Conservation (phyloP, 306 rosid species). For the Pyrus bretschneideri region DNA sequence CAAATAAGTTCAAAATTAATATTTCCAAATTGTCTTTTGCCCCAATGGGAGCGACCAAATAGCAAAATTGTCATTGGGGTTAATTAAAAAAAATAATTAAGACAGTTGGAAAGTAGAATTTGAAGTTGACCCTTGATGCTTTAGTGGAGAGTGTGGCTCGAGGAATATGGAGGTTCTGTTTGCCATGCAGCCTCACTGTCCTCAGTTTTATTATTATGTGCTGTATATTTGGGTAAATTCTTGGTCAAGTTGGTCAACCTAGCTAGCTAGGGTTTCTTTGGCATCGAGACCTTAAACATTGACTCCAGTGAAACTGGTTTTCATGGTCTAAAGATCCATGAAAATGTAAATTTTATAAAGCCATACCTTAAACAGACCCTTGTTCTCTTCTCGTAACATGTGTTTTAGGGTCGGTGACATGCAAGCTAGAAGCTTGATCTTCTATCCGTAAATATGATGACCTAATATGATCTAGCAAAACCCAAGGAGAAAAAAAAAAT, state of each 20-base stretch:
- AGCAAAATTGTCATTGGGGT: slow-evolving; percentile 23
- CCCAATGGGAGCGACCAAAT: slow-evolving; percentile 27
- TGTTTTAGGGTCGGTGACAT: slow-evolving; percentile 39
- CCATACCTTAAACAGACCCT: slow-evolving; percentile 14
- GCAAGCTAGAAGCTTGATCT: not conserved
- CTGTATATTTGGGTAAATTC: slow-evolving; percentile 1
- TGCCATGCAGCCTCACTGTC: slow-evolving; percentile 2
- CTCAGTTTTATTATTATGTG: not conserved
- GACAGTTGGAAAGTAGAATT: slow-evolving; percentile 35
- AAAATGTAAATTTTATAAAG: not conserved
- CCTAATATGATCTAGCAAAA: not conserved
- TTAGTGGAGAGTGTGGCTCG: slow-evolving; percentile 36
- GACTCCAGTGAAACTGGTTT: slow-evolving; percentile 24
- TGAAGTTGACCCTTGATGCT: slow-evolving; percentile 3
- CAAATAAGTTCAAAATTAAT: slow-evolving; percentile 41
- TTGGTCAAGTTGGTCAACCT: not conserved
- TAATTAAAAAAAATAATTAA: slow-evolving; percentile 25
- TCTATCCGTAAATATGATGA: not conserved
- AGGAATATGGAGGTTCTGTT: slow-evolving; percentile 23
- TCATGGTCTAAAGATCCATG: slow-evolving; percentile 1
- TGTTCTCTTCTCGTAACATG: slow-evolving; percentile 23
- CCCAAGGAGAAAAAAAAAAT: not conserved
- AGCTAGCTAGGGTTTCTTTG: slow-evolving; percentile 8
- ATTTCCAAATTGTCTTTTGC: slow-evolving; percentile 32
- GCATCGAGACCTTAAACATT: slow-evolving; percentile 57